phyloP scores from a whole-genome alignment of 1,284 basidiomycete species.

The Ustilago esculenta region DNA sequence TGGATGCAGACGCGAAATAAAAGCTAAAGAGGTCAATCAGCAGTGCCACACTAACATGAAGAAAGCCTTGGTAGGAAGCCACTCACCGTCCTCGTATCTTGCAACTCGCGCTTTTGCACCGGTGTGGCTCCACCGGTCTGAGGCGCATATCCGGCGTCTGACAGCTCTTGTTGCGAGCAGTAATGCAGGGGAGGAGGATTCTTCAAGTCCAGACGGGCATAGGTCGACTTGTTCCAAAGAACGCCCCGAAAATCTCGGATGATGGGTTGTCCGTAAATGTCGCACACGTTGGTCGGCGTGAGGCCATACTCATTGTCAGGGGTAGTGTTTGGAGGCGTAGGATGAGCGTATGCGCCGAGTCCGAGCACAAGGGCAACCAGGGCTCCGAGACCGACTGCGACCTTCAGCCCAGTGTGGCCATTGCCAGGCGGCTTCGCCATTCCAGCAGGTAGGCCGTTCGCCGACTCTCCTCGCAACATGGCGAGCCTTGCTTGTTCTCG shows the following conservation, averaged over 20 bases:
- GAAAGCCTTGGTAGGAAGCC: too few relatives aligned
- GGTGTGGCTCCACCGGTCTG: neutral
- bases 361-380: constrained; percentile 5
- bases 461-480: neutral
- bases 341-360: constrained; percentile 24
- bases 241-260: constrained; percentile 21
- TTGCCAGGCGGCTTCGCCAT: too few relatives aligned
- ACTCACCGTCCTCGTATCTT: neutral
- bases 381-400: constrained; percentile 2
- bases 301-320: constrained; percentile 31
- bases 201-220: constrained; percentile 10
- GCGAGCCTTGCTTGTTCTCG: constrained; percentile 9
- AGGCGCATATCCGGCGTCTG: neutral
- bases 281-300: constrained; percentile 9
- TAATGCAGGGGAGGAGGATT: constrained; percentile 12
- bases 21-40: too few relatives aligned
- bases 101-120: constrained; percentile 16
- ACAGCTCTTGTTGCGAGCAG: constrained; percentile 9
- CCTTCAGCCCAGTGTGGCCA: constrained; percentile 1
- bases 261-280: constrained; percentile 16
- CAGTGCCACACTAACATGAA: too few relatives aligned
- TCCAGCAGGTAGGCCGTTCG: too few relatives aligned
- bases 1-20: neutral
- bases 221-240: constrained; percentile 37
- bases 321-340: constrained; percentile 11